Evolutionary conservation across 805 yeast species (phyloP).

Genomic region (Saturnispora quitensis): DNA sequence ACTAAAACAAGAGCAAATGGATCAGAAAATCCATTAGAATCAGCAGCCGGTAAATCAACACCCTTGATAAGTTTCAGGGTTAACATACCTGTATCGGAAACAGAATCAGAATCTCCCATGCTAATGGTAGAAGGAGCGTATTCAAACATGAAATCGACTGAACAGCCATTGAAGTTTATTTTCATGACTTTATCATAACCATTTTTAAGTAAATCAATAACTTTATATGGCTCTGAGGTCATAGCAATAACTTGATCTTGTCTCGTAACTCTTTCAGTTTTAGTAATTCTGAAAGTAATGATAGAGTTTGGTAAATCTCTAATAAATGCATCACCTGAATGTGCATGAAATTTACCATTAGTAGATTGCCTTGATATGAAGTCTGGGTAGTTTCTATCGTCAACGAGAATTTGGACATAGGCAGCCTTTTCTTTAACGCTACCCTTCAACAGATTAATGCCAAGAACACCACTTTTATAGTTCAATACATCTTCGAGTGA

Average conservation of each 20-base stretch:
- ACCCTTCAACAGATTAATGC: constrained; percentile 46
- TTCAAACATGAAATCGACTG: constrained; percentile 42
- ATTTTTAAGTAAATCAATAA: constrained; percentile 44
- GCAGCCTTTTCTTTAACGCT: constrained; percentile 36
- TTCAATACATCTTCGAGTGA: constrained; percentile 43
- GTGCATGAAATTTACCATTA: constrained; percentile 35
- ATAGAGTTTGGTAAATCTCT: constrained; percentile 62
- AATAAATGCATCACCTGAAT: constrained; percentile 51
- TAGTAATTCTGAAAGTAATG: constrained; percentile 48
- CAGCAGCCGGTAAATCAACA: constrained; percentile 45
- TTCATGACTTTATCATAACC: constrained; percentile 38
- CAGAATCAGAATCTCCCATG: constrained; percentile 35
- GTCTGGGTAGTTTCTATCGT: constrained; percentile 54
- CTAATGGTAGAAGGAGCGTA: constrained; percentile 53
- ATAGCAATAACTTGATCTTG: constrained; percentile 45
- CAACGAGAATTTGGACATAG: constrained; percentile 52
- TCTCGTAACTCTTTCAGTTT: constrained; percentile 37
- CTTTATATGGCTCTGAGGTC: constrained; percentile 39
- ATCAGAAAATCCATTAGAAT: constrained; percentile 70
- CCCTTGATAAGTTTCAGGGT: constrained; percentile 51
- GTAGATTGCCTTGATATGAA: constrained; percentile 42
- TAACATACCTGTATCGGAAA: constrained; percentile 59
- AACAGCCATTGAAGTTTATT: constrained; percentile 33
- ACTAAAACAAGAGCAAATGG: constrained; percentile 49
- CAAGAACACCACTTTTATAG: constrained; percentile 54